Conservation (phyloP, 2,329 filamentous ascomycete genomes). For the Alternaria atra region DNA sequence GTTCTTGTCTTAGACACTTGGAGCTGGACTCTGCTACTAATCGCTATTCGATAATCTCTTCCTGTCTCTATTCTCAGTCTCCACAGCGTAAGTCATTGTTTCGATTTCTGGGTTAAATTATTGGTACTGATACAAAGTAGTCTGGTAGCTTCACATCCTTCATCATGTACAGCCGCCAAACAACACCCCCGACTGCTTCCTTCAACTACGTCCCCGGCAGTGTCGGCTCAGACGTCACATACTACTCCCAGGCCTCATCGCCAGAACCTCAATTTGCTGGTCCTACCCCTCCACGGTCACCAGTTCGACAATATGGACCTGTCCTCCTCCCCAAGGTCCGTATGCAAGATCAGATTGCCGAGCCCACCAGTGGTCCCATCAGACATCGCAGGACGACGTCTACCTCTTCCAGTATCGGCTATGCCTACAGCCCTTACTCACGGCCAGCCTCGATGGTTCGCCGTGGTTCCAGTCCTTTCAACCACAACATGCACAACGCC, state of each 20-base stretch:
- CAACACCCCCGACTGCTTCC: constrained; percentile 55
- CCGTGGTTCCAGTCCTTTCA: constrained; percentile 57
- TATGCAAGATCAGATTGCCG: constrained; percentile 80
- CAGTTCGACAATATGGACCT: constrained; percentile 80
- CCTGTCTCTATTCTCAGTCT: constrained; percentile 26
- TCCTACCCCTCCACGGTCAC: constrained; percentile 75
- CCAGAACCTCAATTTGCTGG: constrained; percentile 72
- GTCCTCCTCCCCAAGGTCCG: constrained; percentile 86
- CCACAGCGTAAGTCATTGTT: constrained; percentile 44
- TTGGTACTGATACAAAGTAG: constrained; percentile 29
- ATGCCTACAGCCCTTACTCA: constrained; percentile 61
- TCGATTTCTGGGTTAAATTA: constrained; percentile 6
- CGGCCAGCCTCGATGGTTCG: constrained; percentile 56
- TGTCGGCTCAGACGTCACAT: constrained; percentile 64
- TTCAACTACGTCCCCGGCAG: constrained; percentile 52
- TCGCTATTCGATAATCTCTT: constrained; percentile 52
- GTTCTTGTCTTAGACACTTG: constrained; percentile 53
- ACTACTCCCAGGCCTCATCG: constrained; percentile 72
- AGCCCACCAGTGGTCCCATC: constrained; percentile 64
- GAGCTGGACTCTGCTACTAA: constrained; percentile 57
- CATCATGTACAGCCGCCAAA: constrained; percentile 56
- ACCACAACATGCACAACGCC: constrained; percentile 38
- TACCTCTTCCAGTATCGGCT: constrained; percentile 56
- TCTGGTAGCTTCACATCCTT: constrained; percentile 49
- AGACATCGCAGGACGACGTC: constrained; percentile 66